Conservation (phyloP, 2,329 filamentous ascomycete species). For the Whalleya microplaca region DNA sequence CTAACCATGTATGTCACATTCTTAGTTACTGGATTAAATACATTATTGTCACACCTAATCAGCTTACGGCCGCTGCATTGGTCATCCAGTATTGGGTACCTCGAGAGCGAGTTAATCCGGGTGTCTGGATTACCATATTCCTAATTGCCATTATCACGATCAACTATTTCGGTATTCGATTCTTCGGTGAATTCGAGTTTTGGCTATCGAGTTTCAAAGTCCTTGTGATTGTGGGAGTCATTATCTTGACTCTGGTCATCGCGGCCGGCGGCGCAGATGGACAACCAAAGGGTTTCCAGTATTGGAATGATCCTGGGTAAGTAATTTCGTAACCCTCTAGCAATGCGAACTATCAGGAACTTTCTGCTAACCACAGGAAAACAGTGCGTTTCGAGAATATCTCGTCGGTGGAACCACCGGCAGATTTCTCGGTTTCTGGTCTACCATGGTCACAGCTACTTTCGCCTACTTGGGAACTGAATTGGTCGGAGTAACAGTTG, state of each 20-base stretch:
- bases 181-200: slow-evolving; percentile 70
- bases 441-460: slow-evolving; percentile 73
- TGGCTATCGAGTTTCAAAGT: slow-evolving; percentile 70
- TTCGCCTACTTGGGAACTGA: slow-evolving; percentile 81
- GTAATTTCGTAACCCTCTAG: slow-evolving; percentile 34
- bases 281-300: slow-evolving; percentile 66
- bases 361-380: slow-evolving; percentile 9
- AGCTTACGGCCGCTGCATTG: slow-evolving; percentile 78
- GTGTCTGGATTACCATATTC: slow-evolving; percentile 78
- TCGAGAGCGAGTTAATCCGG: slow-evolving; percentile 69
- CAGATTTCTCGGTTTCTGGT: slow-evolving; percentile 68
- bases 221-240: slow-evolving; percentile 66
- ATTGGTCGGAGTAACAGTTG: slow-evolving; percentile 77
- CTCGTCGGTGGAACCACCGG: slow-evolving; percentile 49
- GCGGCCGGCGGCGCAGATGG: slow-evolving; percentile 67
- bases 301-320: slow-evolving; percentile 65
- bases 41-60: slow-evolving; percentile 84
- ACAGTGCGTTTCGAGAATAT: slow-evolving; percentile 54
- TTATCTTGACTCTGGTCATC: slow-evolving; percentile 66
- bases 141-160: slow-evolving; percentile 64
- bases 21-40: slow-evolving; percentile 72
- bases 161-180: slow-evolving; percentile 71
- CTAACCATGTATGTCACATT: neutral
- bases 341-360: slow-evolving; percentile 19
- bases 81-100: slow-evolving; percentile 79